phyloP scores from a whole-genome alignment of 1,139 yeast genomes.

The Hyphopichia fennica region DNA sequence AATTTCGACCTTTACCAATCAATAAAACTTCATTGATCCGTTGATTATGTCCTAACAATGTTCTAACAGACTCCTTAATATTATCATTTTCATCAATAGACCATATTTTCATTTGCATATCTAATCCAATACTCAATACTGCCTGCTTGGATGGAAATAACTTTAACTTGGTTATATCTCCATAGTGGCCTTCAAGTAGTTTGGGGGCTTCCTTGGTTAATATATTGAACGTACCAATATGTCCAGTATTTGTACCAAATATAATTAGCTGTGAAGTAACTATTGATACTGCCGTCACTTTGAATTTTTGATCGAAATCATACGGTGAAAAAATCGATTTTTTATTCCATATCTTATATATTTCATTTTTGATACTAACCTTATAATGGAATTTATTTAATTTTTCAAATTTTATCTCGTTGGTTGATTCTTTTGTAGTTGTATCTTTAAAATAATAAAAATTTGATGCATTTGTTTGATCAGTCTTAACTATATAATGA shows the following conservation, averaged over 20 bases:
- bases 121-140: conserved; percentile 54
- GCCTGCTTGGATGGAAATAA: conserved; percentile 67
- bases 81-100: conserved; percentile 16
- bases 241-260: not conserved
- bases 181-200: conserved; percentile 42
- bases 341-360: not conserved
- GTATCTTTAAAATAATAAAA: not conserved
- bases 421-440: not conserved
- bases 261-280: not conserved
- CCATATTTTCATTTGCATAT: conserved; percentile 61
- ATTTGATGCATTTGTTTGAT: not conserved
- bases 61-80: not conserved
- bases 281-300: conserved; percentile 5
- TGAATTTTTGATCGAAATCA: not conserved
- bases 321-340: not conserved
- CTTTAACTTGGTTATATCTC: conserved; percentile 31
- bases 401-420: not conserved
- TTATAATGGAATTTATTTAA: not conserved
- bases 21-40: conserved; percentile 47
- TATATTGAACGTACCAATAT: not conserved
- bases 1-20: conserved; percentile 65
- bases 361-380: not conserved
- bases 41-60: conserved; percentile 36
- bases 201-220: not conserved
- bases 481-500: not conserved